Evolutionary conservation across 768 basidiomycete species (phyloP), one percentile per base, ranked within the genome.

Genomic region (Hirschioporus abietinus): DNA sequence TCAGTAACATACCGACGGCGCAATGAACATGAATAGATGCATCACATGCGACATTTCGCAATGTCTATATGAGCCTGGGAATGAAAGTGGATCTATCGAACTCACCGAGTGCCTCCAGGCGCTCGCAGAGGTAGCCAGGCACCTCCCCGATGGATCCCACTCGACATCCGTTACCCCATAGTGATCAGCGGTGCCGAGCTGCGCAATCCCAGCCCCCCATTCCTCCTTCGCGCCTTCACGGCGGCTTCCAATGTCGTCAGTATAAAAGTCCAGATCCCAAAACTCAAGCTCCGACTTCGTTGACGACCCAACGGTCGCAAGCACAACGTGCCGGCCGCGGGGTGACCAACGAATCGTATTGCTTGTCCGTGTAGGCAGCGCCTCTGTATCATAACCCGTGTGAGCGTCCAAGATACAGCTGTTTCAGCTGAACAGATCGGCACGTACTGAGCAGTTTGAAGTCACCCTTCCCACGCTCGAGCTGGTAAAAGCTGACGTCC

Each of bases 341-440:
- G 97, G 96, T 17, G 95, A 95, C 97, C 97, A 99, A 63, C 93
- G 88, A 72, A 98, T 90, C 42, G 93, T 92, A 79, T 99, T 99
- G 75, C 89, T 93, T 34, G 92, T 94, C 69, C 95, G 89, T 66
- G 83, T 80, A 20, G 94, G 81, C 34, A 97, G 86, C 3, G 88
- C 87, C 26, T 88, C 93, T 95, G 71, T 42, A 71, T 52, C 42
- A 52, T 52, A 52, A 52, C 15, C 42, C 42, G 42, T 52, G 42
- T 52, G 42, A 61, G 65, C n/a, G 59, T 35, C 20, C 59, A 34
- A 35, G 26, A 64, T 67, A 63, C 52, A 63, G 23, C 12, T 60
- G 64, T 60, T 65, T 66, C 64, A 35, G 36, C 64, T 52, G 57
- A 27, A 65, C 63, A 60, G 62, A 66, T 63, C 52, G 20, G 58